A percentile compares a stretch with the other conserved stretches of the same genome.
Evolutionary conservation across 2,329 filamentous ascomycete genomes (phyloP).

Genomic region (Diplodia sapinea): DNA sequence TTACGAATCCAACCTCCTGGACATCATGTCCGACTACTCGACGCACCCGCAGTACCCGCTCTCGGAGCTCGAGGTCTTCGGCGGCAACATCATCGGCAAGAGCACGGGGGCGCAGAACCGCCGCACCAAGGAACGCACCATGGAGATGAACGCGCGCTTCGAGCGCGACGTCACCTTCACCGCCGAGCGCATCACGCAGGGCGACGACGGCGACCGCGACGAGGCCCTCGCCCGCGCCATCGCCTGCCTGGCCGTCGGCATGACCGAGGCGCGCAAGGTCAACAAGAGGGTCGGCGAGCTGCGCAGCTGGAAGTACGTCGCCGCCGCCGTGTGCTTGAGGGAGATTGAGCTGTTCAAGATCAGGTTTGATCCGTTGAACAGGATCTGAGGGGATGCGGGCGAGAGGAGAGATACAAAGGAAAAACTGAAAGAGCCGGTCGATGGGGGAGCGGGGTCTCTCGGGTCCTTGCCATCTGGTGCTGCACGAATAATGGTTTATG

Average conservation of each 20-base stretch:
- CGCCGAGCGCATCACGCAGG: slow-evolving; percentile 52
- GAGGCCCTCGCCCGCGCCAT: slow-evolving; percentile 57
- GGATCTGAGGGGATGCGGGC: background rate
- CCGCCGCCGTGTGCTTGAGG: slow-evolving; percentile 57
- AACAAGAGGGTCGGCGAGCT: slow-evolving; percentile 44
- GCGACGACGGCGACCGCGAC: slow-evolving; percentile 42
- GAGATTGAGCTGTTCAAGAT: slow-evolving; percentile 51
- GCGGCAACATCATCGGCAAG: slow-evolving; percentile 62
- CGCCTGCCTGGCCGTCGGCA: slow-evolving; percentile 55
- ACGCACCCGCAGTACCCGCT: slow-evolving; percentile 41
- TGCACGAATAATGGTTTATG: background rate
- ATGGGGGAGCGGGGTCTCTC: background rate
- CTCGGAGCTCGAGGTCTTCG: slow-evolving; percentile 55
- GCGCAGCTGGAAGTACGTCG: slow-evolving; percentile 60
- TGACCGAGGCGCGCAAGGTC: slow-evolving; percentile 44
- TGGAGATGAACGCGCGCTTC: slow-evolving; percentile 49
- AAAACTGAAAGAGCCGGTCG: background rate
- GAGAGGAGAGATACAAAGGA: background rate
- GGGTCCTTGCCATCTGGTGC: background rate
- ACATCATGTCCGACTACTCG: slow-evolving; percentile 52
- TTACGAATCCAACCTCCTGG: slow-evolving; percentile 60
- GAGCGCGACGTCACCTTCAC: slow-evolving; percentile 51
- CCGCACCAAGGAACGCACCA: slow-evolving; percentile 40
- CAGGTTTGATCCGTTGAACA: slow-evolving; percentile 21
- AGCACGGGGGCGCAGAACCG: slow-evolving; percentile 48